Conservation (phyloP, 2,329 filamentous ascomycete species). For the Colletotrichum cereale region DNA sequence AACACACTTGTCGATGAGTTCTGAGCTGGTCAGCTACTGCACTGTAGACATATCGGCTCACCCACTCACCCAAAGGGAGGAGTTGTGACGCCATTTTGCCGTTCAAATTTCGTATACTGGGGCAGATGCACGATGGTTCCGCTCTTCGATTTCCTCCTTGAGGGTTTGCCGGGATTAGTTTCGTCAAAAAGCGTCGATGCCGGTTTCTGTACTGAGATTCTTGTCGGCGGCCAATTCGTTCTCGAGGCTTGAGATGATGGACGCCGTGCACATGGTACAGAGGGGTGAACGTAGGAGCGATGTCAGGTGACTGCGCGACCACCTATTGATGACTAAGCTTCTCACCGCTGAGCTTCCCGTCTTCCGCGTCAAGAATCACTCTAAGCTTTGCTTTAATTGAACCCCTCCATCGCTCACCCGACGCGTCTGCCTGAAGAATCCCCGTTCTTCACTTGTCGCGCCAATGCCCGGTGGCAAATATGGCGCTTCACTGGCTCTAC, state of each 20-base stretch:
- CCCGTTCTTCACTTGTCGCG: slow-evolving; percentile 39
- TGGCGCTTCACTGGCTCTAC: slow-evolving; percentile 49
- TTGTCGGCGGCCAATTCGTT: slow-evolving; percentile 20
- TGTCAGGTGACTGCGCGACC: slow-evolving; percentile 51
- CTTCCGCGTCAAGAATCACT: slow-evolving; percentile 15
- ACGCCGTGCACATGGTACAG: slow-evolving; percentile 4
- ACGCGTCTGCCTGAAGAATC: slow-evolving; percentile 49
- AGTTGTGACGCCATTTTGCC: slow-evolving; percentile 77
- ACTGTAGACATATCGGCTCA: neutral
- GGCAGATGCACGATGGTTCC: neutral
- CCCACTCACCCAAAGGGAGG: slow-evolving; percentile 72
- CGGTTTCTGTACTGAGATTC: slow-evolving; percentile 7
- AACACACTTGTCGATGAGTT: slow-evolving; percentile 99
- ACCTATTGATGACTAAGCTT: slow-evolving; percentile 50
- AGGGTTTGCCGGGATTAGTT: slow-evolving; percentile 16
- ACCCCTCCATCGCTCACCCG: slow-evolving; percentile 33
- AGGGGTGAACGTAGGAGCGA: slow-evolving; percentile 31
- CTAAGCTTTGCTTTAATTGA: neutral
- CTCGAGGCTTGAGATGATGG: slow-evolving; percentile 29
- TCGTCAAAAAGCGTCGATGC: slow-evolving; percentile 8
- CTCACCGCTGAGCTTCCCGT: slow-evolving; percentile 22
- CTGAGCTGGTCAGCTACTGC: slow-evolving; percentile 60
- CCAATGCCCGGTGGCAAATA: slow-evolving; percentile 50
- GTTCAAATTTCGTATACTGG: neutral
- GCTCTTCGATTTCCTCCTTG: neutral